A percentile compares a stretch with the other conserved stretches of the same genome.
phyloP scores from a whole-genome alignment of 768 basidiomycete species.

The Russula sp. region DNA sequence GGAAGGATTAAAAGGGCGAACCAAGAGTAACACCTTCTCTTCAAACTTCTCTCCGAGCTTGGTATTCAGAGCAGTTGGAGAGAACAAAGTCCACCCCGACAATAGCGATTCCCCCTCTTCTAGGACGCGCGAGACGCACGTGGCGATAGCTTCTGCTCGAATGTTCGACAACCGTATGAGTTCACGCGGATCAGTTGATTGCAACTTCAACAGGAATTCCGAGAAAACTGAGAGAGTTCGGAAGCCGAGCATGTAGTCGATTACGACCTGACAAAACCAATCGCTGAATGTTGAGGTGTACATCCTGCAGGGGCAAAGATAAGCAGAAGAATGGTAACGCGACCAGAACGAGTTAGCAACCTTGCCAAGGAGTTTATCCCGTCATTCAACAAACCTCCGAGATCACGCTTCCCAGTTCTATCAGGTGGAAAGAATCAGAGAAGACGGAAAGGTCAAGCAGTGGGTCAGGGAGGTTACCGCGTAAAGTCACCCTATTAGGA shows the following conservation, averaged over 20 bases:
- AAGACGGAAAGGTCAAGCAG: not conserved
- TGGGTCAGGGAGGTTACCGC: slow-evolving; percentile 37
- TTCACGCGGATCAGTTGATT: slow-evolving; percentile 88
- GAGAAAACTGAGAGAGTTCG: slow-evolving; percentile 84
- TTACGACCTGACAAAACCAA: slow-evolving; percentile 96
- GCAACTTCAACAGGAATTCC: slow-evolving; percentile 83
- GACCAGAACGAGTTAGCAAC: slow-evolving; percentile 26
- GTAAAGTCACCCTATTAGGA: slow-evolving; percentile 72
- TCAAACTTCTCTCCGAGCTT: slow-evolving; percentile 78
- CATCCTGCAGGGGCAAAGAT: slow-evolving; percentile 42
- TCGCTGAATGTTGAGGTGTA: slow-evolving; percentile 87
- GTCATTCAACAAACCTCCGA: slow-evolving; percentile 87
- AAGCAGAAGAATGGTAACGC: not conserved
- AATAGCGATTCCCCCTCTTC: slow-evolving; percentile 50
- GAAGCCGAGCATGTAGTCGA: slow-evolving; percentile 86
- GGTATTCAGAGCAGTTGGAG: slow-evolving; percentile 68
- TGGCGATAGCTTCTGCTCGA: slow-evolving; percentile 88
- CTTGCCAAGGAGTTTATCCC: slow-evolving; percentile 92
- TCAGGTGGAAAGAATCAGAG: not conserved
- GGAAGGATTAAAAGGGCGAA: slow-evolving; percentile 37
- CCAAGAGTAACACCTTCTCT: slow-evolving; percentile 88
- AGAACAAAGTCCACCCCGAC: slow-evolving; percentile 88
- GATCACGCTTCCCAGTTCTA: slow-evolving; percentile 93
- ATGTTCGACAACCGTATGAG: slow-evolving; percentile 84
- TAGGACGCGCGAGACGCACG: slow-evolving; percentile 53